Evolutionary conservation across 2,329 filamentous ascomycete species (phyloP).

Genomic region (Cladosporium sp.): DNA sequence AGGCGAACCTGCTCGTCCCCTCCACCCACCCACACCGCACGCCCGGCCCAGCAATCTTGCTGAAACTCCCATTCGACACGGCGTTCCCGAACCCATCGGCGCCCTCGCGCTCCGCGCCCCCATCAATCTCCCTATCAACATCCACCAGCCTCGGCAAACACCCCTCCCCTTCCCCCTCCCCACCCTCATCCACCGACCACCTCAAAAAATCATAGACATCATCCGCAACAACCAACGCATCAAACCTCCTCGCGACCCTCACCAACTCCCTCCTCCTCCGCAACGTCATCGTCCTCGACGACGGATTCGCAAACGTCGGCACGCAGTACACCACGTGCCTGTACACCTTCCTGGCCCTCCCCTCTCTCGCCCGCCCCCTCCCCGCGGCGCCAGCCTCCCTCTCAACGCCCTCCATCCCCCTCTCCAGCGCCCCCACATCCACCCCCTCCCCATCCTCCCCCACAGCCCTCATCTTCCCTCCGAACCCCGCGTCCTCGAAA

Average conservation of each 20-base stretch:
- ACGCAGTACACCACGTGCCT: constrained; percentile 83
- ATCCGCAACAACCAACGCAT: constrained; percentile 79
- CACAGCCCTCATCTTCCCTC: constrained; percentile 58
- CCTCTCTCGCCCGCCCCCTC: constrained; percentile 16
- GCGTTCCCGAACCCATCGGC: constrained; percentile 68
- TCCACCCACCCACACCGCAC: constrained; percentile 85
- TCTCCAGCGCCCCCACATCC: constrained; percentile 57
- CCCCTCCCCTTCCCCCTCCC: constrained; percentile 30
- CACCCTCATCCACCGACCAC: constrained; percentile 51
- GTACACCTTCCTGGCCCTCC: constrained; percentile 66
- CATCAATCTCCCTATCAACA: constrained; percentile 63
- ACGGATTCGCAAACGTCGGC: constrained; percentile 84
- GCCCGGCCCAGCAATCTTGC: constrained; percentile 78
- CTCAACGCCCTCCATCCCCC: constrained; percentile 47
- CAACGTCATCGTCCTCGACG: constrained; percentile 72
- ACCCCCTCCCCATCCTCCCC: constrained; percentile 74
- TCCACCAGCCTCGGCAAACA: constrained; percentile 68
- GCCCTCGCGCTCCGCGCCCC: constrained; percentile 41
- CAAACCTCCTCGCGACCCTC: constrained; percentile 66
- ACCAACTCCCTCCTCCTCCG: constrained; percentile 62
- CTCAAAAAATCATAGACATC: constrained; percentile 93
- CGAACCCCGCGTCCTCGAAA: constrained; percentile 74
- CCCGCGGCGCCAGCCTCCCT: constrained; percentile 23
- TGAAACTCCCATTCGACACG: constrained; percentile 83
- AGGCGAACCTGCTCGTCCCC: constrained; percentile 56